A percentile compares a stretch with the other conserved stretches of the same genome.
These are phyloP conservation scores for Immersiporthe knoxdaviesiana DNA, from an alignment of 2,329 filamentous ascomycete species.

Conservation along the genomic window DNA sequence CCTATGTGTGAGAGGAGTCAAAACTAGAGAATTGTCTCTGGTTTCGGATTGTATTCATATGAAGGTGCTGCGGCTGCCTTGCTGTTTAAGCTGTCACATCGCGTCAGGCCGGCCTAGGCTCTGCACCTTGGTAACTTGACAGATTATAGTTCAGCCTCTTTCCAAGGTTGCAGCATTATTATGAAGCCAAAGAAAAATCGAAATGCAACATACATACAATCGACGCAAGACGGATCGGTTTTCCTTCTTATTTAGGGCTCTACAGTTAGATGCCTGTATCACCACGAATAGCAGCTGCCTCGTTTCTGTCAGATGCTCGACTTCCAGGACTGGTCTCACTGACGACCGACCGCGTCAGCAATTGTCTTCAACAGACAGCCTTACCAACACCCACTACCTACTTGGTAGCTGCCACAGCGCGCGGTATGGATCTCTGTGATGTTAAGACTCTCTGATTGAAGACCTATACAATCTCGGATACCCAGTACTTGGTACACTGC, in stretches of 20 bases:
- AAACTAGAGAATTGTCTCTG: background rate
- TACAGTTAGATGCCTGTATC: background rate
- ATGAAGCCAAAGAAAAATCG: background rate
- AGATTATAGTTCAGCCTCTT: background rate
- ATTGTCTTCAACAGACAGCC: background rate
- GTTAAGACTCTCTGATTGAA: background rate
- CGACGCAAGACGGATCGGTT: background rate
- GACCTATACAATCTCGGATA: too few relatives aligned
- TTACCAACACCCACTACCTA: background rate
- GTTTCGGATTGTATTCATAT: background rate
- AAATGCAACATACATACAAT: background rate
- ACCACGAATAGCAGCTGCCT: background rate
- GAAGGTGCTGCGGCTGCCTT: background rate
- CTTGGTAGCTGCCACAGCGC: too few relatives aligned
- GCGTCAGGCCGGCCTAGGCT: too few relatives aligned
- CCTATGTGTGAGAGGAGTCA: background rate
- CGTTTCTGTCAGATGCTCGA: background rate
- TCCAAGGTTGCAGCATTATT: background rate
- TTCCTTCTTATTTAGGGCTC: background rate
- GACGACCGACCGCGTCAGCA: background rate
- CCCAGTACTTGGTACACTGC: background rate
- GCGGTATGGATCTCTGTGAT: background rate
- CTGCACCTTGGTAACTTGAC: background rate
- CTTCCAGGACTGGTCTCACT: background rate
- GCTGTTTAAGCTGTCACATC: background rate